A percentile compares a stretch with the other conserved stretches of the same genome.
phyloP scores from a whole-genome alignment of 768 basidiomycete genomes.

The Tulasnella sp. region DNA sequence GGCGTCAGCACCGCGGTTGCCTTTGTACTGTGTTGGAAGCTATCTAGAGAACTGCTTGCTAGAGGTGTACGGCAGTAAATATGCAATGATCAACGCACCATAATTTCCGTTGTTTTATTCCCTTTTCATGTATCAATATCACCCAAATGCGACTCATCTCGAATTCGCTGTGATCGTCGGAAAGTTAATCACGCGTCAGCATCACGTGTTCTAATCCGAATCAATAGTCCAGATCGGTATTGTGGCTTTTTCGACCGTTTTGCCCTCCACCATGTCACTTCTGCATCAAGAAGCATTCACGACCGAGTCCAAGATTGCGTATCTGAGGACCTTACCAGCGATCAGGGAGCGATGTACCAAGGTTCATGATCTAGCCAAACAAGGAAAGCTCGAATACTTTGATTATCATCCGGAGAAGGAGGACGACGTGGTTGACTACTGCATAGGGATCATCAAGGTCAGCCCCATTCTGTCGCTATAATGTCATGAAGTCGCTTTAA shows the following conservation, averaged over 20 bases:
- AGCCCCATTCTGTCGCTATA: not conserved
- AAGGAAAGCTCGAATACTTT: constrained; percentile 71
- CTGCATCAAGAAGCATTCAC: not conserved
- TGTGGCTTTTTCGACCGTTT: not conserved
- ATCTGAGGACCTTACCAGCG: constrained; percentile 76
- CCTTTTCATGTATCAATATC: not conserved
- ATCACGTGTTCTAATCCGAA: not conserved
- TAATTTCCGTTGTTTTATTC: not conserved
- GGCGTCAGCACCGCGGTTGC: constrained; percentile 16
- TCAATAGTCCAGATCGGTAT: not conserved
- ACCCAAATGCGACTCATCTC: not conserved
- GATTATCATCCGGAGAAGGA: constrained; percentile 72
- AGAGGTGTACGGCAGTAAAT: not conserved
- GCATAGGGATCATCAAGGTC: constrained; percentile 65
- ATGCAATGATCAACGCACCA: not conserved
- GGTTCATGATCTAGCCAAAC: constrained; percentile 64
- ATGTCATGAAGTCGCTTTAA: not conserved
- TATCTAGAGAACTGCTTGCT: constrained; percentile 13
- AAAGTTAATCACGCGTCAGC: not conserved
- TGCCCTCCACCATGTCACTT: not conserved
- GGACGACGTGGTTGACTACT: constrained; percentile 53
- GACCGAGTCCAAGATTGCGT: constrained; percentile 26
- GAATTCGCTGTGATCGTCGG: not conserved
- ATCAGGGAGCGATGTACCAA: constrained; percentile 73
- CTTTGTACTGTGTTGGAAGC: constrained; percentile 12